Evolutionary conservation across 768 basidiomycete genomes (phyloP), one percentile per base, ranked within the genome.

Genomic region (Coprinopsis marcescibilis): DNA sequence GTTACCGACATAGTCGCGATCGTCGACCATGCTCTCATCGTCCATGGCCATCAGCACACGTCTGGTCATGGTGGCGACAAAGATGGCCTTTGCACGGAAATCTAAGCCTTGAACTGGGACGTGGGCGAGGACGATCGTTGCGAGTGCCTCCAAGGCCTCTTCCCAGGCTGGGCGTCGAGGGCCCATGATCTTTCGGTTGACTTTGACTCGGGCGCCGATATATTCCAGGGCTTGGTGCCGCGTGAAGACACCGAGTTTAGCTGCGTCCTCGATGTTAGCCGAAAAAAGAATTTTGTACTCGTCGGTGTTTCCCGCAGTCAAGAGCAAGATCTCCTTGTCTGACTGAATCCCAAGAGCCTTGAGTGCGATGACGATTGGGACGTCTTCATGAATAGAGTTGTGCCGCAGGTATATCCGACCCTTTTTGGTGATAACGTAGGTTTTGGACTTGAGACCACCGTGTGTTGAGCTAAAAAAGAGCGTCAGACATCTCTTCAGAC

Each of bases 1-100:
- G 67, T 99, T 99, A 39, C 96, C 96, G 48, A 99, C 96, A 62
- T 99, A 99, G 65, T 99, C 96, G 38, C 96, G 78, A 66, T 99
- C 96, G 56, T 99, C 96, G 8, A 96, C 93, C 81, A 93, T 92
- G 57, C 85, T 93, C 63, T 91, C 89, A 62, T 98, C 92, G 48
- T 92, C 81, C 81, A 97, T 87, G 14, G 93, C 93, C 86, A 94
- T 91, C 43, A 99, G 71, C 11, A 99, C 96, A 37, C 96, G 75
- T 14, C 95, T 76, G 1, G 91, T 93, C 96, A 99, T 99, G 1
- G 91, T 95, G 1, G 91, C 95, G 25, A 97, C 88, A 60, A 97
- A 98, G 54, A 98, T 88, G 15, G 92, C 93, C 63, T 99, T 99
- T 8, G 91, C 77, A 41, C 88, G 73, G 61, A 98, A 89, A 66